Evolutionary conservation across 305 asterid genomes (phyloP).

Genomic region (Fraxinus greggii): DNA sequence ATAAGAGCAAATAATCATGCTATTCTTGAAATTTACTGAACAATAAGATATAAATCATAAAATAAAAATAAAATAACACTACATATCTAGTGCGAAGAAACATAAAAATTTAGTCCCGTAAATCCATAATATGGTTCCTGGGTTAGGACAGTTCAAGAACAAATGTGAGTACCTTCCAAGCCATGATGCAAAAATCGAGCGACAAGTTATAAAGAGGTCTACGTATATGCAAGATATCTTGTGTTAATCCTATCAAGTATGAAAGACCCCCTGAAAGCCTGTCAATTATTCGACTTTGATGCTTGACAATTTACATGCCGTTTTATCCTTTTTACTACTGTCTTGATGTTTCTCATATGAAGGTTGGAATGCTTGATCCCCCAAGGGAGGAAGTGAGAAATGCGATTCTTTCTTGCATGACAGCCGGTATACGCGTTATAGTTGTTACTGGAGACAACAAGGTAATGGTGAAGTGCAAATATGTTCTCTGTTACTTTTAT

Average conservation of each 20-base stretch:
- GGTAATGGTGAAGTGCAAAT: constrained; percentile 41
- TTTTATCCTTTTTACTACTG: constrained; percentile 10
- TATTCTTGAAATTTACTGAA: not conserved
- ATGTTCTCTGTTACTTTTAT: constrained; percentile 12
- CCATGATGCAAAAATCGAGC: not conserved
- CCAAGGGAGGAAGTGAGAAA: constrained; percentile 96
- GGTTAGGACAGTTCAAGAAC: not conserved
- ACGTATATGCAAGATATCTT: not conserved
- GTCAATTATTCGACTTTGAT: constrained; percentile 16
- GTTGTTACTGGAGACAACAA: constrained; percentile 99
- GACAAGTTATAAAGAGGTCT: not conserved
- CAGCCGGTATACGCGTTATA: constrained; percentile 97
- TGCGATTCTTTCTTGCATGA: constrained; percentile 94
- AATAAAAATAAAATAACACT: not conserved
- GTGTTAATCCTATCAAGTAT: not conserved
- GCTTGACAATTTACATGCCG: not conserved
- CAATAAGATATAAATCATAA: not conserved
- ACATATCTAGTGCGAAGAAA: not conserved
- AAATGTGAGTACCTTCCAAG: not conserved
- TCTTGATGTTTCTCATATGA: constrained; percentile 25
- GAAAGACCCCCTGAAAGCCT: constrained; percentile 1
- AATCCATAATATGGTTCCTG: not conserved
- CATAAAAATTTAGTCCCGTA: not conserved
- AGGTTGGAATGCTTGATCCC: constrained; percentile 99
- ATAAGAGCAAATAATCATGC: not conserved